Evolutionary conservation across 73 alveolate genomes (phyloP).

Genomic region (Effrenium voratum): DNA sequence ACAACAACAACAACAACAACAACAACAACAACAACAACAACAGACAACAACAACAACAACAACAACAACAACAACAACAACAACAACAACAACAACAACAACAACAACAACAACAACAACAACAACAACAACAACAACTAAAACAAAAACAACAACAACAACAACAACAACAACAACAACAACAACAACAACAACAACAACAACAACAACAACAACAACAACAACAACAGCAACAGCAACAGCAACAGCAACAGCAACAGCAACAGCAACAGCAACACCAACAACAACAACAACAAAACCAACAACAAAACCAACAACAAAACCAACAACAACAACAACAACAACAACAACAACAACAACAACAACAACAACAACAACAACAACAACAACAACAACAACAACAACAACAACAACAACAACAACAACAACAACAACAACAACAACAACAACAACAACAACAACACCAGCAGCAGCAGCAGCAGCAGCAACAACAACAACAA

Average conservation of each 20-base stretch:
- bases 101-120: conserved; percentile 13
- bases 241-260: neutral
- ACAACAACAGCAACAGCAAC: neutral
- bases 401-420: too few relatives aligned
- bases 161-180: neutral
- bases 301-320: too few relatives aligned
- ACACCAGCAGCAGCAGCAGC: too few relatives aligned
- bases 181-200: neutral
- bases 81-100: conserved; percentile 24
- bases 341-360: too few relatives aligned
- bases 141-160: neutral
- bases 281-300: too few relatives aligned
- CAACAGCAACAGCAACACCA: too few relatives aligned
- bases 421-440: too few relatives aligned
- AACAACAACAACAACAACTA: conserved; percentile 4
- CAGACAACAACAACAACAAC: conserved; percentile 19
- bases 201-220: neutral
- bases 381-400: too few relatives aligned
- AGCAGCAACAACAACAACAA: too few relatives aligned
- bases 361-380: too few relatives aligned
- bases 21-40: conserved; percentile 4
- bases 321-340: too few relatives aligned
- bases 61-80: conserved; percentile 22
- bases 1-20: conserved; percentile 24
- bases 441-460: too few relatives aligned